A percentile compares a stretch with the other conserved stretches of the same genome.
These are phyloP conservation scores for Ambrosia artemisiifolia DNA, from an alignment of 129 eudicot species.

Conservation along the genomic window DNA sequence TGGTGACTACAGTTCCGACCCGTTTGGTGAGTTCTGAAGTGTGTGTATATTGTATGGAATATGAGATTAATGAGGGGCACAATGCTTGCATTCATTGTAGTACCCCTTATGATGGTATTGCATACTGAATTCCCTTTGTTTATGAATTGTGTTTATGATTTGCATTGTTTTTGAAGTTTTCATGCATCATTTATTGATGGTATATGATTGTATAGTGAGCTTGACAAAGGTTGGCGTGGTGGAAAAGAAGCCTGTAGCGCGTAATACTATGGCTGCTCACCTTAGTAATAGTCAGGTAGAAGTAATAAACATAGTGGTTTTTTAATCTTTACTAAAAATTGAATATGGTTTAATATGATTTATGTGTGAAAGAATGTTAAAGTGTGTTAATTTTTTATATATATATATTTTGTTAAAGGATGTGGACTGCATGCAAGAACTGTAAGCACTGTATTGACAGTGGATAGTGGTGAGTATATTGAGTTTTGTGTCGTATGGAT, in stretches of 20 bases:
- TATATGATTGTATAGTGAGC: slow-evolving; percentile 36
- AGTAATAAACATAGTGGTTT: neutral
- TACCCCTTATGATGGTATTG: slow-evolving; percentile 66
- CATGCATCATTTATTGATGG: neutral
- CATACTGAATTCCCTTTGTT: no score
- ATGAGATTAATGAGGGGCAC: slow-evolving; percentile 78
- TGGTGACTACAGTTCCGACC: no score
- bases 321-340: neutral
- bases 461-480: slow-evolving; percentile 76
- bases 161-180: neutral
- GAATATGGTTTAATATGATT: neutral
- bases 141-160: neutral
- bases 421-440: slow-evolving; percentile 85
- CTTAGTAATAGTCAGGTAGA: slow-evolving; percentile 55
- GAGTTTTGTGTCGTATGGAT: neutral
- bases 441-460: slow-evolving; percentile 76
- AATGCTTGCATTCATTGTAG: slow-evolving; percentile 73
- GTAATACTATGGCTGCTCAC: slow-evolving; percentile 46
- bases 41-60: slow-evolving; percentile 76
- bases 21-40: no score
- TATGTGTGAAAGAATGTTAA: neutral
- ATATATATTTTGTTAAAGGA: slow-evolving; percentile 44
- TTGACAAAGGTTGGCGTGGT: slow-evolving; percentile 32
- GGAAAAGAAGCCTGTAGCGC: slow-evolving; percentile 44
- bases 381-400: neutral